phyloP scores from a whole-genome alignment of 768 basidiomycete genomes.

The Sarcodon aspratus region DNA sequence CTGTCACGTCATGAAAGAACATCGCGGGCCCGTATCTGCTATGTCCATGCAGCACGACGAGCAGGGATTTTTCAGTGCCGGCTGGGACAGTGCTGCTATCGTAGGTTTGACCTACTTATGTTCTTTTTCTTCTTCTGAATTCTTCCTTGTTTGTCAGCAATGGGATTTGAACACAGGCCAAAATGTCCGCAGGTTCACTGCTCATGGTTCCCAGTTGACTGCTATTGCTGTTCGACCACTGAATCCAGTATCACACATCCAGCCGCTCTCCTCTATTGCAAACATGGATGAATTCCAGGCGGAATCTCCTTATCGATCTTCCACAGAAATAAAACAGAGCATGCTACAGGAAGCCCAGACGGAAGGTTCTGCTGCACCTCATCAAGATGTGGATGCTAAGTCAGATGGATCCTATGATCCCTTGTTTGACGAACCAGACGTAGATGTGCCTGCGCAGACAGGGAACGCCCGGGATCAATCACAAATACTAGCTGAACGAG shows the following conservation, averaged over 20 bases:
- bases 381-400: slow-evolving; percentile 44
- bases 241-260: slow-evolving; percentile 7
- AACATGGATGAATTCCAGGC: slow-evolving; percentile 4
- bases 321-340: background rate
- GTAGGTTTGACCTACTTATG: slow-evolving; percentile 33
- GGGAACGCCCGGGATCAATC: background rate
- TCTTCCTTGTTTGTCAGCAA: slow-evolving; percentile 44
- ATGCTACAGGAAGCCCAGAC: background rate
- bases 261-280: slow-evolving; percentile 1
- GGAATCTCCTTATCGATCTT: background rate
- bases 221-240: slow-evolving; percentile 69
- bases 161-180: slow-evolving; percentile 97
- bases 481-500: no score
- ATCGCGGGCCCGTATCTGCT: slow-evolving; percentile 78
- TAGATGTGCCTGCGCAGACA: slow-evolving; percentile 24
- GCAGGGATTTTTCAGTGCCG: slow-evolving; percentile 79
- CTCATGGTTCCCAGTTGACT: slow-evolving; percentile 79
- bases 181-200: slow-evolving; percentile 59
- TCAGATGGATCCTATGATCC: slow-evolving; percentile 82
- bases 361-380: background rate
- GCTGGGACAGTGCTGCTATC: slow-evolving; percentile 87
- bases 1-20: slow-evolving; percentile 62
- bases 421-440: slow-evolving; percentile 76
- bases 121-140: slow-evolving; percentile 6
- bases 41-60: slow-evolving; percentile 74